Evolutionary conservation across 2,329 filamentous ascomycete species (phyloP).

Genomic region (Xylariaceae sp.): DNA sequence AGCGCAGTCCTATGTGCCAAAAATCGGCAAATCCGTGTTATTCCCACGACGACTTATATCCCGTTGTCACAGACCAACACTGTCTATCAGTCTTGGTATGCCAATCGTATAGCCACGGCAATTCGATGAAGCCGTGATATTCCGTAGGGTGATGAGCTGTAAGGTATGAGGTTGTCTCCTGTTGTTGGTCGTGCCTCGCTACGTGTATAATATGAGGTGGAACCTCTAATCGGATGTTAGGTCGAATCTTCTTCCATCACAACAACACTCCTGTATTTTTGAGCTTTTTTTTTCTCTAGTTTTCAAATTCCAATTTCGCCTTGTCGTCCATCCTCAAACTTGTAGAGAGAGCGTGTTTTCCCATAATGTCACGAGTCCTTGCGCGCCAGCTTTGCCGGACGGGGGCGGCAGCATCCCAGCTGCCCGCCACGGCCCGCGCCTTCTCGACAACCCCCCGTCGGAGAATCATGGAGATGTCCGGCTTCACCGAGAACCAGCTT

Average conservation of each 20-base stretch:
- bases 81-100: too few relatives aligned
- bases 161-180: not conserved
- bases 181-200: not conserved
- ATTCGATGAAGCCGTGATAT: not conserved
- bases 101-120: not conserved
- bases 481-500: slow-evolving; percentile 68
- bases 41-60: not conserved
- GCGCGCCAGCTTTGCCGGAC: slow-evolving; percentile 4
- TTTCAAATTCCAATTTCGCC: not conserved
- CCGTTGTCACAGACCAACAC: not conserved
- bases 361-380: slow-evolving; percentile 16
- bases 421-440: not conserved
- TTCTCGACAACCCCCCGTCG: slow-evolving; percentile 36
- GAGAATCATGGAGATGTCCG: slow-evolving; percentile 63
- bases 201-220: not conserved
- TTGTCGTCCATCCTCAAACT: not conserved
- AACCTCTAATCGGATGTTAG: not conserved
- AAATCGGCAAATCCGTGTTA: not conserved
- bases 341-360: not conserved
- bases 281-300: not conserved
- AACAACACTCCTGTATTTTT: not conserved
- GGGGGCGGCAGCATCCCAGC: not conserved
- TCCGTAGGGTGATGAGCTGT: not conserved
- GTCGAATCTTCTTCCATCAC: not conserved
- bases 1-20: not conserved